These are phyloP conservation scores for Diatrype stigma DNA, from an alignment of 2,329 filamentous ascomycete species.

Conservation along the genomic window DNA sequence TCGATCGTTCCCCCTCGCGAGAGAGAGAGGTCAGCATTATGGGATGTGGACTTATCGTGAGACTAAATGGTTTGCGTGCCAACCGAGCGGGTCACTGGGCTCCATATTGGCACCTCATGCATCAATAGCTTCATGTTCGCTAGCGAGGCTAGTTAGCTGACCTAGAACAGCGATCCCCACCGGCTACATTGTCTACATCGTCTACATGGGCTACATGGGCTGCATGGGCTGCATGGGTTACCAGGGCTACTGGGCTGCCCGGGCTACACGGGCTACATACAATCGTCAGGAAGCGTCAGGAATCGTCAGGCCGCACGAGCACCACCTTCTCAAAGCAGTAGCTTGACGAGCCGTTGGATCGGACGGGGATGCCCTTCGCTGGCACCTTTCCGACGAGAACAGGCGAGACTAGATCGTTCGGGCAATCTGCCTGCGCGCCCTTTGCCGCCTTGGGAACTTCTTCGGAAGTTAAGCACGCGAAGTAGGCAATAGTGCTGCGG, in stretches of 20 bases:
- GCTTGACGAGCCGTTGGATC: not conserved
- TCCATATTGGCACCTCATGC: not conserved
- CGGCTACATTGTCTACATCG: not conserved
- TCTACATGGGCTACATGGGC: no score
- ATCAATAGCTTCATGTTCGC: not conserved
- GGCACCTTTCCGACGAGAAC: not conserved
- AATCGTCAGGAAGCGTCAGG: no score
- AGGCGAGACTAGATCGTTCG: not conserved
- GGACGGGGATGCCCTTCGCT: not conserved
- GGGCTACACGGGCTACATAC: no score
- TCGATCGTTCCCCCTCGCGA: not conserved
- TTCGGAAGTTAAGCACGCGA: not conserved
- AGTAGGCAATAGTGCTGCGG: not conserved
- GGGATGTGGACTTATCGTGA: not conserved
- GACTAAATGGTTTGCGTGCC: not conserved
- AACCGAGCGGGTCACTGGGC: not conserved
- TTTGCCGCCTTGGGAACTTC: not conserved
- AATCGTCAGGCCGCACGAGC: no score
- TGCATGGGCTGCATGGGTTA: no score
- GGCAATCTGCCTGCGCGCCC: not conserved
- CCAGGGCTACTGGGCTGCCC: no score
- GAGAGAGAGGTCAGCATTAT: not conserved
- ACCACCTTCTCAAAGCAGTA: not conserved
- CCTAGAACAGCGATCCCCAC: not conserved
- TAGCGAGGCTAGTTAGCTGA: not conserved